Evolutionary conservation across 2,329 filamentous ascomycete genomes (phyloP), one percentile per base, ranked within the genome.

Genomic region (Fusarium chaquense): DNA sequence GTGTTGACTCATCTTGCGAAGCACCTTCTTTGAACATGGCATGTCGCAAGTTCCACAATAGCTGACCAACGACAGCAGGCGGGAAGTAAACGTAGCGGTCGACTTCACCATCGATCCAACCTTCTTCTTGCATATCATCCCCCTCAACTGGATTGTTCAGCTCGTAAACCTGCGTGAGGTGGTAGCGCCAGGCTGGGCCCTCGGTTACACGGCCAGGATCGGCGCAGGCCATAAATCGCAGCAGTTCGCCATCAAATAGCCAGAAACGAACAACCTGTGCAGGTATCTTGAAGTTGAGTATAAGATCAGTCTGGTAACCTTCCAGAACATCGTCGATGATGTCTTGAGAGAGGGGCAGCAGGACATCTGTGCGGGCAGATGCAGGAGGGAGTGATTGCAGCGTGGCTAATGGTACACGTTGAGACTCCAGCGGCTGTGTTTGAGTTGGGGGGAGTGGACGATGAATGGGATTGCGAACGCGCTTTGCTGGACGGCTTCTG

Each of bases 221-320:
- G 18, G 90, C 82, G 13, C 82, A 82, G 16, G 87, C 88, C 83
- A 91, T 88, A 72, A 90, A 90, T 54, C 81, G 84, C 11, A 91
- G 76, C 58, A 85, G 78, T 82, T 85, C 33, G 73, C 78, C 18
- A 81, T 86, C 81, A 68, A 89, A 89, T 18, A 91, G 80, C 89
- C 89, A 91, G 70, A 90, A 82, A n/a, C 89, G 87, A 20, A 78
- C 80, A 7, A 90, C 86, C 18, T 83, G 81, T 5, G 79, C 74
- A 3, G 87, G 86, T 24, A 91, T 83, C 50, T 81, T 83, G 78
- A 86, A 90, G 18, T 80, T 78, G 44, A 88, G 82, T 62, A 86
- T 85, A 54, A 90, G 82, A 72, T 89, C 83, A 57, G 87, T 81
- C 57, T 85, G 85, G 4, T 76, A 79, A 3, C 87, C 84, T 12